A percentile compares a stretch with the other conserved stretches of the same genome.
Evolutionary conservation across 2,329 filamentous ascomycete genomes (phyloP).

Genomic region (Penicillium sp.): DNA sequence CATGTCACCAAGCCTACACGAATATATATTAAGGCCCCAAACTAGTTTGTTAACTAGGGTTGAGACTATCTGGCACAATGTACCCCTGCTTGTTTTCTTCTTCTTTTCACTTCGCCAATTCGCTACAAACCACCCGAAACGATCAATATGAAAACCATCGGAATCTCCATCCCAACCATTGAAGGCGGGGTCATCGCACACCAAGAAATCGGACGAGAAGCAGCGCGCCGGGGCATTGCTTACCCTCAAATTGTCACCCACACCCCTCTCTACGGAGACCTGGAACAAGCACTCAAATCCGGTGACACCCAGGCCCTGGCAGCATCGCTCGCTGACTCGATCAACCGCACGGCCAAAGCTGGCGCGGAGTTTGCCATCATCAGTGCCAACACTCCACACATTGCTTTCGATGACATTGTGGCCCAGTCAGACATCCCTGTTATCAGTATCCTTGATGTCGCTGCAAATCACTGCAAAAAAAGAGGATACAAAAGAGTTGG

Average conservation of each 20-base stretch:
- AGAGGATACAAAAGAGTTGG: background rate
- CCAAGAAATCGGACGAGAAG: constrained; percentile 12
- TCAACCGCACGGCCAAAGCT: constrained; percentile 10
- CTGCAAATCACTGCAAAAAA: constrained; percentile 3
- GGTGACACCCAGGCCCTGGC: background rate
- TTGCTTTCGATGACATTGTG: background rate
- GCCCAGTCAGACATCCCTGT: constrained; percentile 8
- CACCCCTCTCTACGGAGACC: constrained; percentile 3
- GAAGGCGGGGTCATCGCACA: constrained; percentile 9
- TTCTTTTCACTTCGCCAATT: too few species aligned
- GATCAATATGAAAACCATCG: constrained; percentile 9
- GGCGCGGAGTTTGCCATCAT: constrained; percentile 14
- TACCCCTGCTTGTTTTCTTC: background rate
- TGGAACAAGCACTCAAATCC: constrained; percentile 3
- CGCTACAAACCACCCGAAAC: background rate
- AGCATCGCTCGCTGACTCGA: constrained; percentile 1
- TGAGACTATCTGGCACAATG: background rate
- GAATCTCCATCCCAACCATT: constrained; percentile 13
- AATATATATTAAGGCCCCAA: background rate
- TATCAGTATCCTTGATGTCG: constrained; percentile 6
- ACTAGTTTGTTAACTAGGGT: background rate
- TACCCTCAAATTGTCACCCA: constrained; percentile 12
- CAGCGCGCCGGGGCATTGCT: constrained; percentile 8
- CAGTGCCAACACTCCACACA: constrained; percentile 9
- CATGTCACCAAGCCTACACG: background rate